Evolutionary conservation across 495 filamentous ascomycete genomes (phyloP).

Genomic region (Aspergillus steynii): DNA sequence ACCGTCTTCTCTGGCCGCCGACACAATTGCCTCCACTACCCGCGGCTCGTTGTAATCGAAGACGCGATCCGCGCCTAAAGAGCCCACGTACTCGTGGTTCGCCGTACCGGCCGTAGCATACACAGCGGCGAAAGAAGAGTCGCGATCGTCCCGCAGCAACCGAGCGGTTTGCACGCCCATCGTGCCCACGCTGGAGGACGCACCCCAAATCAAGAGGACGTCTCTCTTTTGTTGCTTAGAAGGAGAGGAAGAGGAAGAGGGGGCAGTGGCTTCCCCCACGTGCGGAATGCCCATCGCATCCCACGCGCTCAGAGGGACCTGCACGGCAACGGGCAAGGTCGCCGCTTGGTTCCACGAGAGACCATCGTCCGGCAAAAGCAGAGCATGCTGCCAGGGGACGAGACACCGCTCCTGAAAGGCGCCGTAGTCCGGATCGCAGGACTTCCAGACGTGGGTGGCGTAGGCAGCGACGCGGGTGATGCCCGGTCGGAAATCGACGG

Average conservation of each 20-base stretch:
- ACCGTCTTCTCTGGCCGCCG: constrained; percentile 40
- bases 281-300: constrained; percentile 32
- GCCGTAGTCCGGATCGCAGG: constrained; percentile 43
- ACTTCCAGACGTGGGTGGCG: constrained; percentile 36
- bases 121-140: constrained; percentile 33
- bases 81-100: constrained; percentile 44
- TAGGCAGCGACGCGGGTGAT: constrained; percentile 45
- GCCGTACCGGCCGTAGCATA: constrained; percentile 50
- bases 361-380: constrained; percentile 35
- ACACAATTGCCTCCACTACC: constrained; percentile 45
- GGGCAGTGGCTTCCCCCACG: constrained; percentile 16
- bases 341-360: constrained; percentile 46
- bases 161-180: constrained; percentile 46
- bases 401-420: constrained; percentile 46
- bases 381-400: constrained; percentile 38
- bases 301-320: constrained; percentile 33
- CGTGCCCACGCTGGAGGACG: constrained; percentile 45
- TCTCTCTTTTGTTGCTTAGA: constrained; percentile 26
- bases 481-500: constrained; percentile 34
- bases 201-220: constrained; percentile 49
- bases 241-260: background rate
- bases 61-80: constrained; percentile 47
- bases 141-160: constrained; percentile 29
- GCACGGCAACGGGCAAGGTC: constrained; percentile 43
- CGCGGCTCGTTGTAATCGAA: constrained; percentile 50